These are phyloP conservation scores for Persicaria tinctoria DNA, from an alignment of 148 eudicot genomes.

Conservation along the genomic window DNA sequence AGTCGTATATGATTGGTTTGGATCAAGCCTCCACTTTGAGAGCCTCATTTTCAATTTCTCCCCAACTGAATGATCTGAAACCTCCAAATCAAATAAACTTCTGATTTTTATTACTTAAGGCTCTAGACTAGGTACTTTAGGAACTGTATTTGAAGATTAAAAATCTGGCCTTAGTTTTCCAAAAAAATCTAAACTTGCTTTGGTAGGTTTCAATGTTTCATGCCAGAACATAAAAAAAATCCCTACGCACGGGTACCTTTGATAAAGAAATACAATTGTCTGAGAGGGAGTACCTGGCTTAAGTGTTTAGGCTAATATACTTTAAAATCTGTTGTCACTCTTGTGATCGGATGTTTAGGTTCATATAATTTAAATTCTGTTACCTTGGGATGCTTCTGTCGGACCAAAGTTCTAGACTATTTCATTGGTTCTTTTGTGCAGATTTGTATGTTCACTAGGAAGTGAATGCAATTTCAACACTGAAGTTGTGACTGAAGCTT, in stretches of 20 bases:
- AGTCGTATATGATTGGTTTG: neutral
- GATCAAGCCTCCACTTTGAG: slow-evolving; percentile 14
- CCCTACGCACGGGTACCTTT: neutral
- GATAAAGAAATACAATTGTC: neutral
- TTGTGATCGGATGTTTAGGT: neutral
- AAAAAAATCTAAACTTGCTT: no score
- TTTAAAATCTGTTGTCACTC: neutral
- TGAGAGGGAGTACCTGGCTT: neutral
- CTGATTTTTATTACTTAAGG: no score
- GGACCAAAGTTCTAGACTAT: neutral
- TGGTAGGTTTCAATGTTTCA: no score
- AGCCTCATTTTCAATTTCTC: neutral
- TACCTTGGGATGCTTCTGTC: neutral
- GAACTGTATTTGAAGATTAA: neutral
- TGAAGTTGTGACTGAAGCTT: neutral
- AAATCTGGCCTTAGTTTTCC: no score
- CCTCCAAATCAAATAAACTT: no score
- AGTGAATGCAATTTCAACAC: neutral
- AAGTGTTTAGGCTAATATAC: neutral
- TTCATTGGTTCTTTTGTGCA: neutral
- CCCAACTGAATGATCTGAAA: neutral
- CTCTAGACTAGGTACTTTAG: no score
- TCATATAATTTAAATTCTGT: neutral
- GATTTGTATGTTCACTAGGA: neutral
- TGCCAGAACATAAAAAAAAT: no score